Evolutionary conservation across 305 asterid species (phyloP).

Genomic region (Fraxinus latifolia): DNA sequence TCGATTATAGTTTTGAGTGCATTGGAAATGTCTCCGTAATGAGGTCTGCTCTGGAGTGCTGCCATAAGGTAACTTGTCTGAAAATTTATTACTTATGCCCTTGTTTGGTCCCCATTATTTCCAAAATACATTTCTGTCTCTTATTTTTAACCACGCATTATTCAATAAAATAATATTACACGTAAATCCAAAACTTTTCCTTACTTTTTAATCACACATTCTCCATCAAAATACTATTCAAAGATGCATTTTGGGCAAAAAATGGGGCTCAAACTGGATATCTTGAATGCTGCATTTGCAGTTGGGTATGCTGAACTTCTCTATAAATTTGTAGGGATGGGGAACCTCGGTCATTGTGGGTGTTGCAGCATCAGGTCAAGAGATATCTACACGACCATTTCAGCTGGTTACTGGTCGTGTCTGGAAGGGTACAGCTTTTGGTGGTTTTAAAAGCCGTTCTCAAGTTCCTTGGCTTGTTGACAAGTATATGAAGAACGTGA

Average conservation of each 20-base stretch:
- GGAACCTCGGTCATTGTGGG: slow-evolving; percentile 99
- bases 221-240: not conserved
- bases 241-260: not conserved
- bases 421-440: slow-evolving; percentile 99
- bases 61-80: slow-evolving; percentile 72
- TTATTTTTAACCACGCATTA: not conserved
- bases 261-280: not conserved
- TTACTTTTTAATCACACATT: not conserved
- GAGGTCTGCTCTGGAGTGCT: slow-evolving; percentile 98
- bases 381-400: slow-evolving; percentile 97
- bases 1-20: slow-evolving; percentile 98
- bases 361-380: slow-evolving; percentile 99
- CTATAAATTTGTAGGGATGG: slow-evolving; percentile 71
- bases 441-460: slow-evolving; percentile 97
- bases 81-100: not conserved
- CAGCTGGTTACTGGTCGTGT: slow-evolving; percentile 99
- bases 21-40: slow-evolving; percentile 86
- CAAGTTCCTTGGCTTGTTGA: slow-evolving; percentile 99
- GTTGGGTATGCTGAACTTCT: slow-evolving; percentile 24
- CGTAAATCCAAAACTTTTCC: too few species aligned
- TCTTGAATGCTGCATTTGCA: not conserved
- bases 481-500: slow-evolving; percentile 83
- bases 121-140: not conserved
- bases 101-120: not conserved
- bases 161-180: not conserved